Percentiles rank a stretch among this genome's conserved stretches.
Evolutionary conservation across 1,139 yeast species (phyloP).

Genomic region (Martiniozyma asiatica): DNA sequence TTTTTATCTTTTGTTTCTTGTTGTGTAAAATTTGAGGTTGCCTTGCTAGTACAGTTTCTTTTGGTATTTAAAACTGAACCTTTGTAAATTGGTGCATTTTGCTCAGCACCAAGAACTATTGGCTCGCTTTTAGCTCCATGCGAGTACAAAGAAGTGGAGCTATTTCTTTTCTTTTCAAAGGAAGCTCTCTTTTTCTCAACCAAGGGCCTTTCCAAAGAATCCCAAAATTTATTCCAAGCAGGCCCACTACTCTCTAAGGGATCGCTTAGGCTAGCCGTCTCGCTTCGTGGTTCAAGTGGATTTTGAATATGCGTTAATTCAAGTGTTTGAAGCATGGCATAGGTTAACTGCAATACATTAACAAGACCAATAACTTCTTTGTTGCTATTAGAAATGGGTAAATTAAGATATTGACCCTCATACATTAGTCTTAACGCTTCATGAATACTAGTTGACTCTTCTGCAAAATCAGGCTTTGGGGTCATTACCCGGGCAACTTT

Average conservation of each 20-base stretch:
- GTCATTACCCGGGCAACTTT: constrained; percentile 30
- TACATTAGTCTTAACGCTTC: constrained; percentile 30
- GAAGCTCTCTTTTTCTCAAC: no score
- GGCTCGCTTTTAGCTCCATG: no score
- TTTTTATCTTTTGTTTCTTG: no score
- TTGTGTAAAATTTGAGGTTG: no score
- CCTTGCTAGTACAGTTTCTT: no score
- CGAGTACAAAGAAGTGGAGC: no score
- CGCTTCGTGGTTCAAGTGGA: background rate
- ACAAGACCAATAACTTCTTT: constrained; percentile 27
- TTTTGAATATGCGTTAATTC: constrained; percentile 12
- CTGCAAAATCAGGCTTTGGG: constrained; percentile 30
- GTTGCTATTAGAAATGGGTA: constrained; percentile 24
- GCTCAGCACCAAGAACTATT: no score
- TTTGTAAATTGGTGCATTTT: no score
- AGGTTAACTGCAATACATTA: constrained; percentile 28
- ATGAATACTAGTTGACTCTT: constrained; percentile 24
- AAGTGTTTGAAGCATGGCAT: constrained; percentile 24
- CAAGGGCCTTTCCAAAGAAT: constrained; percentile 23
- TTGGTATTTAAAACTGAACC: no score
- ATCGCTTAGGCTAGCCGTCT: no score
- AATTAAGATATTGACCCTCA: constrained; percentile 29
- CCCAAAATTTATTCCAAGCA: constrained; percentile 30
- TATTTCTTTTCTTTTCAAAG: no score
- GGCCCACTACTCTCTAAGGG: constrained; percentile 19